A percentile compares a stretch with the other conserved stretches of the same genome.
These are phyloP conservation scores for Arachis monticola DNA, from an alignment of 331 rosid genomes.

Conservation along the genomic window DNA sequence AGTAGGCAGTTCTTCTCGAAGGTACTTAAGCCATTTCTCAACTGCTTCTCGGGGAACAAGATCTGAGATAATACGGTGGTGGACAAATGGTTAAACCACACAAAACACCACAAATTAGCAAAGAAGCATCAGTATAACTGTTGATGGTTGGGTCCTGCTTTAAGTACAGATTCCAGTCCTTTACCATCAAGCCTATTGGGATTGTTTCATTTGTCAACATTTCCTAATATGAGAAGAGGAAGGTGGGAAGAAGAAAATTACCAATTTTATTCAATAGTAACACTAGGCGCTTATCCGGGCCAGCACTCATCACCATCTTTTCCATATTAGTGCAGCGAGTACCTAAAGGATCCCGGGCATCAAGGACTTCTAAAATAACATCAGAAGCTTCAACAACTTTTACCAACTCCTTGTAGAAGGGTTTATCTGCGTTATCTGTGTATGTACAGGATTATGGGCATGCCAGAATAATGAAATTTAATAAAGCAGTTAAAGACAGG, in stretches of 20 bases:
- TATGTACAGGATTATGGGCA: constrained; percentile 3
- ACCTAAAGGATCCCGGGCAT: constrained; percentile 98
- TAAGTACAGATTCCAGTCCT: not conserved
- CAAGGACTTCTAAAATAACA: constrained; percentile 94
- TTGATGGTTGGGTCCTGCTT: not conserved
- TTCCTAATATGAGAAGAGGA: not conserved
- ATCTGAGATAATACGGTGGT: constrained; percentile 64
- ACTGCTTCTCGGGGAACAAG: constrained; percentile 94
- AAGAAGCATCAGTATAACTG: not conserved
- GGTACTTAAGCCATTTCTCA: constrained; percentile 93
- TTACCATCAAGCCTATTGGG: not conserved
- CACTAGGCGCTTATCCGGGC: constrained; percentile 84
- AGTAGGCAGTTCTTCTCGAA: constrained; percentile 94
- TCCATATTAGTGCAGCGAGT: constrained; percentile 87
- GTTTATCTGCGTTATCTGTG: constrained; percentile 70
- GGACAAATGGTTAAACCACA: constrained; percentile 42
- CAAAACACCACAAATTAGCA: not conserved
- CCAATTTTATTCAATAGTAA: constrained; percentile 95
- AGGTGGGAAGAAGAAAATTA: constrained; percentile 26
- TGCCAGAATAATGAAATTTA: not conserved
- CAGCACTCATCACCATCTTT: constrained; percentile 79
- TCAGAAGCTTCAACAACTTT: constrained; percentile 89
- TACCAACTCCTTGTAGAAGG: constrained; percentile 87
- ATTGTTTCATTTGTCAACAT: not conserved
- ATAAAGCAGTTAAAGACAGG: not conserved